Conservation (phyloP, 164 flowering plant genomes). For the Stephania japonica region DNA sequence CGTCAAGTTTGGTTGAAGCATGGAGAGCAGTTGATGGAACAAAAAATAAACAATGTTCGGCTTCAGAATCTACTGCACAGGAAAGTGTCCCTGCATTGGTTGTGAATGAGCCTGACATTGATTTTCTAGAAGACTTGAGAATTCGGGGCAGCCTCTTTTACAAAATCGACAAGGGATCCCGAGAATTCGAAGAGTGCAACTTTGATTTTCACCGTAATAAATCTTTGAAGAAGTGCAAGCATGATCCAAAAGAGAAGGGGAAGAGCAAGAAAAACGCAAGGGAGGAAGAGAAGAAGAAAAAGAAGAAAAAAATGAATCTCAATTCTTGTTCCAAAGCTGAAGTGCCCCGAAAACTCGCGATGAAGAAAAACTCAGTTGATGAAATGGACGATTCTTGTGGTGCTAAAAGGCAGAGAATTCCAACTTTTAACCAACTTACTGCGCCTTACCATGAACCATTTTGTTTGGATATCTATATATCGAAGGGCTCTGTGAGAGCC, state of each 20-base stretch:
- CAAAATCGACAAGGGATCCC: conserved; percentile 65
- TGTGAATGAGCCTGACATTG: conserved; percentile 41
- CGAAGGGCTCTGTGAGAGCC: conserved; percentile 84
- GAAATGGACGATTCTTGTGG: conserved; percentile 14
- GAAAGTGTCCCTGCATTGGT: neutral
- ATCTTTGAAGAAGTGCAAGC: conserved; percentile 26
- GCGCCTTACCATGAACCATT: conserved; percentile 86
- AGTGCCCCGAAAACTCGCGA: conserved; percentile 8
- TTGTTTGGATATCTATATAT: conserved; percentile 74
- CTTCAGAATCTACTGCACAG: conserved; percentile 19
- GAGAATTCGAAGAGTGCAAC: conserved; percentile 74
- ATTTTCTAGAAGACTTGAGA: conserved; percentile 83
- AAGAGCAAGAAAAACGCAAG: conserved; percentile 17
- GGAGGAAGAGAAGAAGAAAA: conserved; percentile 29
- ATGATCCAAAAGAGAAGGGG: conserved; percentile 24
- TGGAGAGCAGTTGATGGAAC: conserved; percentile 28
- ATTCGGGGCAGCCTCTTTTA: conserved; percentile 63
- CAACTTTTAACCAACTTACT: conserved; percentile 72
- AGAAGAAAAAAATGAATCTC: conserved; percentile 18
- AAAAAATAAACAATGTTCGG: neutral
- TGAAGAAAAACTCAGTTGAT: neutral
- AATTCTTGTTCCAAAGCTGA: conserved; percentile 13
- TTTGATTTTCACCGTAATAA: conserved; percentile 53
- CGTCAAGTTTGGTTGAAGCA: conserved; percentile 47
- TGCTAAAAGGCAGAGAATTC: conserved; percentile 46